These are phyloP conservation scores for Thermothielavioides terrestris DNA, from an alignment of 495 filamentous ascomycete species.

Conservation along the genomic window DNA sequence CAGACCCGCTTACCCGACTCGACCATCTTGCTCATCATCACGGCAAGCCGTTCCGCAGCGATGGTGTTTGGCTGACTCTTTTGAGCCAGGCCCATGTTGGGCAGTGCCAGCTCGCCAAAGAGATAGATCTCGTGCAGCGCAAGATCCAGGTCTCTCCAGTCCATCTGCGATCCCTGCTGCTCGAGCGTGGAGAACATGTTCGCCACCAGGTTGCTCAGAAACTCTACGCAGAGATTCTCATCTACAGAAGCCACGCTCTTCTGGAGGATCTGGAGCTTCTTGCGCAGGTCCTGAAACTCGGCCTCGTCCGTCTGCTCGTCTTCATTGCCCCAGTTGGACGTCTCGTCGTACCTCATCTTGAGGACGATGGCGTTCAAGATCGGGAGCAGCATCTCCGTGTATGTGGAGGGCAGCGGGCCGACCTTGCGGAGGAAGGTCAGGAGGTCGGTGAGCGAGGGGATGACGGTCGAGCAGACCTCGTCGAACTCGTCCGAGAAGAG, in stretches of 20 bases:
- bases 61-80: constrained; percentile 70
- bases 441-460: constrained; percentile 82
- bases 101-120: constrained; percentile 89
- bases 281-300: constrained; percentile 93
- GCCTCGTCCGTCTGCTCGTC: constrained; percentile 94
- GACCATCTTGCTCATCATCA: constrained; percentile 91
- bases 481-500: constrained; percentile 98
- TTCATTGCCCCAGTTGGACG: constrained; percentile 86
- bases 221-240: constrained; percentile 73
- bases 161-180: constrained; percentile 59
- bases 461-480: constrained; percentile 90
- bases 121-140: constrained; percentile 94
- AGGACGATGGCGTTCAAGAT: constrained; percentile 83
- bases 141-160: constrained; percentile 93
- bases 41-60: constrained; percentile 67
- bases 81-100: constrained; percentile 68
- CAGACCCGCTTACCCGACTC: constrained; percentile 60
- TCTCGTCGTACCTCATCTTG: constrained; percentile 97
- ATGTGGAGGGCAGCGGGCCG: constrained; percentile 54
- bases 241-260: constrained; percentile 82
- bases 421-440: constrained; percentile 79
- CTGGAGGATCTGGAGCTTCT: constrained; percentile 77
- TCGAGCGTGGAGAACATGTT: constrained; percentile 72
- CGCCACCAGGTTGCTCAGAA: constrained; percentile 72
- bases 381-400: constrained; percentile 68